phyloP scores from a whole-genome alignment of 805 yeast species.

The Lipomyces mesembrius region DNA sequence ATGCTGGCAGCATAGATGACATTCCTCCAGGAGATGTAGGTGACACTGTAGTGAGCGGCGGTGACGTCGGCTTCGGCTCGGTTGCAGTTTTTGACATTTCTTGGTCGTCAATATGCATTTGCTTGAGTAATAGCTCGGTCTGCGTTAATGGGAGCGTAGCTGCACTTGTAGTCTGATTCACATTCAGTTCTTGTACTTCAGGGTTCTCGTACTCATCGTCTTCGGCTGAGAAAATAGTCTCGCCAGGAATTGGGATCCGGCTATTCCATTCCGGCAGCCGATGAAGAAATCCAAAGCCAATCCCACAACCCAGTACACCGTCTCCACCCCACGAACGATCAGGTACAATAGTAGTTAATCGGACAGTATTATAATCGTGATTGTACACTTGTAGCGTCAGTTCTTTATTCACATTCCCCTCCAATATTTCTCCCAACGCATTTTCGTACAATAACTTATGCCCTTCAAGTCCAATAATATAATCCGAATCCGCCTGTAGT shows the following conservation, averaged over 20 bases:
- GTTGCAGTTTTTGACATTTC: conserved; percentile 1
- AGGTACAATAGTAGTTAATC: conserved; percentile 84
- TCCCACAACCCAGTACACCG: conserved; percentile 90
- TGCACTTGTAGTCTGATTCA: background rate
- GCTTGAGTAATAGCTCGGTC: conserved; percentile 27
- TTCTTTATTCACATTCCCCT: conserved; percentile 22
- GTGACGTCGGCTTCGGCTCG: conserved; percentile 11
- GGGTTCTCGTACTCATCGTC: conserved; percentile 9
- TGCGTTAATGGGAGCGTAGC: conserved; percentile 27
- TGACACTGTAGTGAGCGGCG: conserved; percentile 4
- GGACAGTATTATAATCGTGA: conserved; percentile 79
- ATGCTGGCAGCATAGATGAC: conserved; percentile 18
- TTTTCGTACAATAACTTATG: conserved; percentile 52
- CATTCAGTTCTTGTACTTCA: background rate
- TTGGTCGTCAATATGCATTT: conserved; percentile 21
- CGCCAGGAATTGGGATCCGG: conserved; percentile 31
- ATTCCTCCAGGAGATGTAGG: conserved; percentile 8
- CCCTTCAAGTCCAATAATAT: conserved; percentile 83
- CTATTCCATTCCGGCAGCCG: conserved; percentile 36
- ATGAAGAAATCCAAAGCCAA: conserved; percentile 90
- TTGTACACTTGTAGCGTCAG: conserved; percentile 72
- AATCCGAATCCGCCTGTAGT: conserved; percentile 82
- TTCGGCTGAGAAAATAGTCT: conserved; percentile 24
- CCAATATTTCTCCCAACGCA: conserved; percentile 26
- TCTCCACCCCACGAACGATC: conserved; percentile 78